These are phyloP conservation scores for Trichosanthes cucumerina DNA, from an alignment of 306 rosid genomes.

Conservation along the genomic window DNA sequence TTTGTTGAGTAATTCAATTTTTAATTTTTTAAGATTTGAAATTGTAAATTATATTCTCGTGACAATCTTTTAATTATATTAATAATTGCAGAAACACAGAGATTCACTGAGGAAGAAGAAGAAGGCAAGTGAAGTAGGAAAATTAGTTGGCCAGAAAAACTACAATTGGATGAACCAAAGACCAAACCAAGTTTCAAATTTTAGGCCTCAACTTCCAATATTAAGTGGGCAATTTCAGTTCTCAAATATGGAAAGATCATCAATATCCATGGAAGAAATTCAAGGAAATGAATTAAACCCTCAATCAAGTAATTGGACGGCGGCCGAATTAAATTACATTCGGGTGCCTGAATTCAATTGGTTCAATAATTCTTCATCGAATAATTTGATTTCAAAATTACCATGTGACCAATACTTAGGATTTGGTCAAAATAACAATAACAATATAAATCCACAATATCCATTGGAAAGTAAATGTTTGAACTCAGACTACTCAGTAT, in stretches of 20 bases:
- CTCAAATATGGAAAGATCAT: neutral
- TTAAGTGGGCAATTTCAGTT: neutral
- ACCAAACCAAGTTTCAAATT: neutral
- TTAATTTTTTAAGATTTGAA: neutral
- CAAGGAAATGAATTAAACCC: too few species aligned
- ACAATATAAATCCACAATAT: neutral
- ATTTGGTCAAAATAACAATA: neutral
- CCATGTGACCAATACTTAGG: neutral
- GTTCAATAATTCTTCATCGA: neutral
- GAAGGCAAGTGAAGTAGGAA: neutral
- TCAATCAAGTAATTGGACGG: neutral
- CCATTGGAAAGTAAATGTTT: neutral
- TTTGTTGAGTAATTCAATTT: neutral
- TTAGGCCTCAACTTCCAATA: neutral
- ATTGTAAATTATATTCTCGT: neutral
- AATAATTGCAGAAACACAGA: constrained; percentile 15
- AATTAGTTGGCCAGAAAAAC: neutral
- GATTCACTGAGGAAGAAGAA: constrained; percentile 1
- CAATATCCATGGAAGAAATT: neutral
- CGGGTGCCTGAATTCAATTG: neutral
- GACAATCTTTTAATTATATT: neutral
- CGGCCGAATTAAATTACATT: neutral
- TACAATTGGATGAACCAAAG: neutral
- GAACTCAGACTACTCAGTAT: neutral
- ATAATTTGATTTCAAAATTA: neutral